These are phyloP conservation scores for Aspergillus sp. DNA, from an alignment of 2,329 filamentous ascomycete genomes.

Conservation along the genomic window DNA sequence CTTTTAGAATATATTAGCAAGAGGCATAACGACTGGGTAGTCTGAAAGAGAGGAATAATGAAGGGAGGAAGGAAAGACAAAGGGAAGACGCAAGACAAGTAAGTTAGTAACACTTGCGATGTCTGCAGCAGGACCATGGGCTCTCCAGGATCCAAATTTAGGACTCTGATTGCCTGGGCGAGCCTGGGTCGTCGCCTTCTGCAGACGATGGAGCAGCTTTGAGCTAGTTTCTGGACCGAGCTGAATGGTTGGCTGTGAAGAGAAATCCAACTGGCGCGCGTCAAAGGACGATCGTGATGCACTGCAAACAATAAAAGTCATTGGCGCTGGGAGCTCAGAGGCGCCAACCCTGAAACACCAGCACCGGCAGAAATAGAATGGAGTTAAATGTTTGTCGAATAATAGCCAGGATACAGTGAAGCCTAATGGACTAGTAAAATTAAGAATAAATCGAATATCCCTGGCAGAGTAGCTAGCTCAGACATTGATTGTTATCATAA, in stretches of 20 bases:
- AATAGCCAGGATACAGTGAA: not conserved
- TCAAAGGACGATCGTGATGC: constrained; percentile 11
- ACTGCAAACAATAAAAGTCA: not conserved
- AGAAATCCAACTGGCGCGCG: constrained; percentile 17
- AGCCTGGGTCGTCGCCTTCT: not conserved
- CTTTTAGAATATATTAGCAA: not conserved
- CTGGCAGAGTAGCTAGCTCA: not conserved
- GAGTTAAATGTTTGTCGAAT: not conserved
- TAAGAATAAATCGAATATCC: not conserved
- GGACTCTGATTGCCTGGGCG: not conserved
- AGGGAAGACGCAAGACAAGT: not conserved
- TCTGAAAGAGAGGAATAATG: not conserved
- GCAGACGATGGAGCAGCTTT: not conserved
- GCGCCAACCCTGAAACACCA: constrained; percentile 11
- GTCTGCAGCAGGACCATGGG: not conserved
- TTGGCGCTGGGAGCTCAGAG: constrained; percentile 6
- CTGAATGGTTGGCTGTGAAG: constrained; percentile 12
- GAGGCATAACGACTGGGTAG: not conserved
- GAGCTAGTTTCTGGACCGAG: not conserved
- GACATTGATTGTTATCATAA: not conserved
- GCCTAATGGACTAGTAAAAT: not conserved
- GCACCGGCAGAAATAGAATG: constrained; percentile 3
- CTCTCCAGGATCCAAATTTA: not conserved
- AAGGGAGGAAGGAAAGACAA: constrained; percentile 1
- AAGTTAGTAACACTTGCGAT: no score